Conservation (phyloP, 1,284 basidiomycete genomes). For the Leccinum pseudoinsigne region DNA sequence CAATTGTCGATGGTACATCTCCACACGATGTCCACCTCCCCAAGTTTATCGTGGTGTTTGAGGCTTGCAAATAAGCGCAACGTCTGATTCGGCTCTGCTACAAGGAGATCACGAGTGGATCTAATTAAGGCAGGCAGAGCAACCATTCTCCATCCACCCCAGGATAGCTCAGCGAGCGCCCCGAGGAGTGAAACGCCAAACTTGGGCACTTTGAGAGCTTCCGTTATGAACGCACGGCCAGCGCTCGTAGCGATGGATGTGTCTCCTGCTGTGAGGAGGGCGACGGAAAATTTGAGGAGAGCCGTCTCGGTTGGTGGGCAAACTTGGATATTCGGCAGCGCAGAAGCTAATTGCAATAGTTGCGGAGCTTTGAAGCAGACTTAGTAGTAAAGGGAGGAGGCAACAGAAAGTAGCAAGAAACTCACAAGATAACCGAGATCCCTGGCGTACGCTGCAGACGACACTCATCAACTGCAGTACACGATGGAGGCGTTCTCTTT, state of each 20-base stretch:
- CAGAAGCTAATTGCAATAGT: constrained; percentile 45
- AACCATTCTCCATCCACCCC: constrained; percentile 74
- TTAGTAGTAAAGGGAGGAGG: not conserved
- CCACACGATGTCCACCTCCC: constrained; percentile 59
- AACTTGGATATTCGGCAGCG: constrained; percentile 42
- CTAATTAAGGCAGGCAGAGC: constrained; percentile 58
- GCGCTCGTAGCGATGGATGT: constrained; percentile 62
- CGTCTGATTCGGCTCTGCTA: constrained; percentile 40
- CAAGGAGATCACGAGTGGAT: constrained; percentile 46
- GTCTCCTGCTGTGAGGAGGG: constrained; percentile 59
- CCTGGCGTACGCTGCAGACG: constrained; percentile 59
- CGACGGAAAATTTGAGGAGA: constrained; percentile 49
- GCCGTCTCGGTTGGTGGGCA: constrained; percentile 37
- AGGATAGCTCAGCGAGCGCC: constrained; percentile 58
- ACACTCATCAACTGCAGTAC: constrained; percentile 51
- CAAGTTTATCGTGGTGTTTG: constrained; percentile 45
- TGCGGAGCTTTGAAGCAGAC: constrained; percentile 43
- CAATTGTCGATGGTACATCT: constrained; percentile 49
- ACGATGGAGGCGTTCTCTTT: constrained; percentile 36
- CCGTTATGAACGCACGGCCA: constrained; percentile 60
- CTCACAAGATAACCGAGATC: constrained; percentile 60
- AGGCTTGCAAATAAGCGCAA: constrained; percentile 54
- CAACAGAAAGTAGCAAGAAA: constrained; percentile 7
- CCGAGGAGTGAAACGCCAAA: constrained; percentile 59
- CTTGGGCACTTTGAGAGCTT: constrained; percentile 34